A percentile compares a stretch with the other conserved stretches of the same genome.
Conservation (phyloP, 148 eudicot genomes). For the Rhododendron kiyosumense region DNA sequence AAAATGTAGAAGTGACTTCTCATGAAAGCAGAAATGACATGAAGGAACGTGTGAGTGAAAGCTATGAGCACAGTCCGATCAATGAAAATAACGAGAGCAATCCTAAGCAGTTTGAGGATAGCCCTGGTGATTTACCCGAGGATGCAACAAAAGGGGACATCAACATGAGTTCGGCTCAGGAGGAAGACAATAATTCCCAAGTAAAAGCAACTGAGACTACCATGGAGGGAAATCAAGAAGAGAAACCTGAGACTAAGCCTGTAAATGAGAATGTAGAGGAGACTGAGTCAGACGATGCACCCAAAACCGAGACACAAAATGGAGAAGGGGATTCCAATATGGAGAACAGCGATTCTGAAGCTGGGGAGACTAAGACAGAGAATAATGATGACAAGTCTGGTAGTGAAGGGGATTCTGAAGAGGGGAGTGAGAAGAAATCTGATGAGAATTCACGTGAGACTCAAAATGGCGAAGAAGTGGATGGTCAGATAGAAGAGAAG, state of each 20-base stretch:
- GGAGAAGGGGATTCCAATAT: background rate
- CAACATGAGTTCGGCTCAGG: slow-evolving; percentile 25
- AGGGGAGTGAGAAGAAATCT: slow-evolving; percentile 11
- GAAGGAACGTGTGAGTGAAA: slow-evolving; percentile 29
- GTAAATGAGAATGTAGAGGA: background rate
- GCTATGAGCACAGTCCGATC: slow-evolving; percentile 13
- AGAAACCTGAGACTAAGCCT: background rate
- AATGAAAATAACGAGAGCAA: slow-evolving; percentile 28
- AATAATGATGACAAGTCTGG: background rate
- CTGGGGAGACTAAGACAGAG: background rate
- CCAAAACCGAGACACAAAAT: background rate
- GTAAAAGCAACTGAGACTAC: slow-evolving; percentile 27
- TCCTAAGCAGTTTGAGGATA: slow-evolving; percentile 67
- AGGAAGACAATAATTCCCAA: slow-evolving; percentile 30
- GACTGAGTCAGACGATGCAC: background rate
- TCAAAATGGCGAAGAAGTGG: slow-evolving; percentile 13
- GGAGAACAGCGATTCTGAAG: background rate
- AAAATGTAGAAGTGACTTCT: slow-evolving; percentile 38
- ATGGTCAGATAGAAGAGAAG: slow-evolving; percentile 10
- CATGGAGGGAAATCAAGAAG: slow-evolving; percentile 18
- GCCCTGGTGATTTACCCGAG: slow-evolving; percentile 65
- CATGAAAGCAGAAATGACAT: slow-evolving; percentile 48
- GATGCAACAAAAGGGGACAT: slow-evolving; percentile 69
- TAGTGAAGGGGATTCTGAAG: background rate
- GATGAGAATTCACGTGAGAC: slow-evolving; percentile 15